phyloP scores from a whole-genome alignment of 2,329 filamentous ascomycete genomes.

The Mollisia scopiformis region DNA sequence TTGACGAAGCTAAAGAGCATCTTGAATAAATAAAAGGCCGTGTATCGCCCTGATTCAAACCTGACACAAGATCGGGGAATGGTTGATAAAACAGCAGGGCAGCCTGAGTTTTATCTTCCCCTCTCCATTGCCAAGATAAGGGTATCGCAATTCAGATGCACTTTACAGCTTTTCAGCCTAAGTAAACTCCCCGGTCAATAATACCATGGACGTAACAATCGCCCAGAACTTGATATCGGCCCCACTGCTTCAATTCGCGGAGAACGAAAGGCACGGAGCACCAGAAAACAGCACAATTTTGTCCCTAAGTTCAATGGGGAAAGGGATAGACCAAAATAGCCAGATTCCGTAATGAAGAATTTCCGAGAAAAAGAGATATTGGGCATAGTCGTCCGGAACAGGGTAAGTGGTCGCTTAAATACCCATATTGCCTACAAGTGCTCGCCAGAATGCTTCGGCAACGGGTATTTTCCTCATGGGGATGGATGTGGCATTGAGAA shows the following conservation, averaged over 20 bases:
- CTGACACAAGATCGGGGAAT: slow-evolving; percentile 1
- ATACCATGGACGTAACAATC: not conserved
- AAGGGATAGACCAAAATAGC: slow-evolving; percentile 5
- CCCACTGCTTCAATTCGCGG: not conserved
- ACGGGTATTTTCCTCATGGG: slow-evolving; percentile 1
- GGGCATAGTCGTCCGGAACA: slow-evolving; percentile 1
- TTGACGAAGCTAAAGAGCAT: not conserved
- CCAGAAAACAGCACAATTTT: slow-evolving; percentile 3
- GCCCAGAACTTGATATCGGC: slow-evolving; percentile 1
- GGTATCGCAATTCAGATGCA: slow-evolving; percentile 1
- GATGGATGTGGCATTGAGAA: not conserved
- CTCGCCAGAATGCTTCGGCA: slow-evolving; percentile 1
- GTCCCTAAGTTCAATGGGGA: not conserved
- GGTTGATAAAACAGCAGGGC: not conserved
- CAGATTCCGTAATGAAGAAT: slow-evolving; percentile 2
- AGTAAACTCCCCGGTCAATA: not conserved
- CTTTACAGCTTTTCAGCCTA: slow-evolving; percentile 4
- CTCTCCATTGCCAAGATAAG: not conserved
- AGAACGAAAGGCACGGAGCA: not conserved
- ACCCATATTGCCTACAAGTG: slow-evolving; percentile 1
- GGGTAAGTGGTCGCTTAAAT: slow-evolving; percentile 1
- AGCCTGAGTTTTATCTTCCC: not conserved
- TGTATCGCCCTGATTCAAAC: not conserved
- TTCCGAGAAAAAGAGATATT: not conserved
- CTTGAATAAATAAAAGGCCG: slow-evolving; percentile 2